A percentile compares a stretch with the other conserved stretches of the same genome.
Evolutionary conservation across 2,329 filamentous ascomycete species (phyloP).

Genomic region (Ophiostoma piceae): DNA sequence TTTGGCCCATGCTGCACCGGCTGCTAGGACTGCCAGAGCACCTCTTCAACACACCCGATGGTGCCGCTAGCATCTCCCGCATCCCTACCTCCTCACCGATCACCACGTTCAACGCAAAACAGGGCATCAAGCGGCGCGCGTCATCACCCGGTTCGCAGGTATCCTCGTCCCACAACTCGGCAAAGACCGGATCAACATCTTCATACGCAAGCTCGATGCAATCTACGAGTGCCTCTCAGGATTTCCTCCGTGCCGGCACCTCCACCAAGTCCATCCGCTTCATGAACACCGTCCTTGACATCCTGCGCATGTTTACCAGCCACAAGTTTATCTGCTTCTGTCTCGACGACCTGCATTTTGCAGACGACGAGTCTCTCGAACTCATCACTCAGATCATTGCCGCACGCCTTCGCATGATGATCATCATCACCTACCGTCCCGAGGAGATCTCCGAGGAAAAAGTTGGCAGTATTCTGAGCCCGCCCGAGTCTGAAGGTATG

Average conservation of each 20-base stretch:
- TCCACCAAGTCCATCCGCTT: constrained; percentile 65
- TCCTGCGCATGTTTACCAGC: constrained; percentile 72
- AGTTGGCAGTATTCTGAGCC: constrained; percentile 51
- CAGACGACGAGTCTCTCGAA: constrained; percentile 80
- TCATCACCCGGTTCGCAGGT: constrained; percentile 36
- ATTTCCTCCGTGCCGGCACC: constrained; percentile 54
- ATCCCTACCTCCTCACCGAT: constrained; percentile 38
- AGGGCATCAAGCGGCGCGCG: constrained; percentile 30
- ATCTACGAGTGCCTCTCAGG: constrained; percentile 50
- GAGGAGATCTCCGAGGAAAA: constrained; percentile 57
- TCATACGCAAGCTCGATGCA: constrained; percentile 40
- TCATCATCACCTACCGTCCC: constrained; percentile 71
- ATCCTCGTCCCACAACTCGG: background rate
- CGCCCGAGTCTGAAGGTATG: constrained; percentile 50
- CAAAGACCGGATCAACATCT: constrained; percentile 37
- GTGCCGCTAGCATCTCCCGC: constrained; percentile 29
- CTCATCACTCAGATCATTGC: constrained; percentile 75
- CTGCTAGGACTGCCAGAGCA: constrained; percentile 65
- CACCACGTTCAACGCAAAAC: constrained; percentile 31
- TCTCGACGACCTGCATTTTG: constrained; percentile 84
- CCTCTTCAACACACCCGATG: constrained; percentile 39
- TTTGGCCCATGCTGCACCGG: constrained; percentile 60
- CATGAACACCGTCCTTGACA: constrained; percentile 83
- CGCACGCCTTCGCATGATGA: constrained; percentile 72
- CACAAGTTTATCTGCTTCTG: constrained; percentile 86